Conservation (phyloP, 1,284 basidiomycete species). For the Malassezia globosa region DNA sequence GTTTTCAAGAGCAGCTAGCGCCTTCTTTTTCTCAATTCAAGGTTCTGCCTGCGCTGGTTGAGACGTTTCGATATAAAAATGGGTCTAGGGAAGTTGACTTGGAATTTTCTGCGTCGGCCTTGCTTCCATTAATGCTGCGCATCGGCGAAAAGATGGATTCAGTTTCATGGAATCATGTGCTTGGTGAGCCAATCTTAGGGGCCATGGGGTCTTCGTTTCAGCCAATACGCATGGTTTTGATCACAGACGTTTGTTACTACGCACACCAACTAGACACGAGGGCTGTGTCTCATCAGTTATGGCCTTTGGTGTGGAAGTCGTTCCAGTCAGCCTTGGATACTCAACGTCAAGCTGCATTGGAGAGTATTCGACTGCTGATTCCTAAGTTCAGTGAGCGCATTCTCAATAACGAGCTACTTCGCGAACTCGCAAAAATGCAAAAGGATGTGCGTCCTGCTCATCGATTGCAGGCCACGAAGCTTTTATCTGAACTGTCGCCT, state of each 20-base stretch:
- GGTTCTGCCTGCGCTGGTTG: slow-evolving; percentile 74
- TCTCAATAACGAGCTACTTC: slow-evolving; percentile 89
- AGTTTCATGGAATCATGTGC: slow-evolving; percentile 24
- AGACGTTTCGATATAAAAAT: slow-evolving; percentile 50
- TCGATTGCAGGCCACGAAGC: slow-evolving; percentile 91
- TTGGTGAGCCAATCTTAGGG: slow-evolving; percentile 31
- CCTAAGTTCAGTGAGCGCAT: slow-evolving; percentile 74
- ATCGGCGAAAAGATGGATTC: slow-evolving; percentile 28
- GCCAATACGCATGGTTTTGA: slow-evolving; percentile 80
- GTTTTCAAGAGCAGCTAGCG: slow-evolving; percentile 52
- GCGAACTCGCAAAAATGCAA: slow-evolving; percentile 84
- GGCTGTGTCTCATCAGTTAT: slow-evolving; percentile 73
- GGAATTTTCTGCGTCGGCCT: slow-evolving; percentile 10
- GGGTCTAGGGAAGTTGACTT: slow-evolving; percentile 8
- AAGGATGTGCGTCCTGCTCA: slow-evolving; percentile 84
- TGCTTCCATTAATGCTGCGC: slow-evolving; percentile 38
- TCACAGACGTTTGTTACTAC: slow-evolving; percentile 75
- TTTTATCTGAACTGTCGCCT: slow-evolving; percentile 80
- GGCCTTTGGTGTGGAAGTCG: slow-evolving; percentile 87
- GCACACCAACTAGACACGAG: slow-evolving; percentile 75
- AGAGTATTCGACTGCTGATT: slow-evolving; percentile 70
- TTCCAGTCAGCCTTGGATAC: slow-evolving; percentile 86
- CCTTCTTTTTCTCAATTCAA: slow-evolving; percentile 73
- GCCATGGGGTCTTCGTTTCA: slow-evolving; percentile 54
- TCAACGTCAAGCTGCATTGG: slow-evolving; percentile 86